These are phyloP conservation scores for Cantharellus anzutake DNA, from an alignment of 768 basidiomycete genomes.

Conservation along the genomic window DNA sequence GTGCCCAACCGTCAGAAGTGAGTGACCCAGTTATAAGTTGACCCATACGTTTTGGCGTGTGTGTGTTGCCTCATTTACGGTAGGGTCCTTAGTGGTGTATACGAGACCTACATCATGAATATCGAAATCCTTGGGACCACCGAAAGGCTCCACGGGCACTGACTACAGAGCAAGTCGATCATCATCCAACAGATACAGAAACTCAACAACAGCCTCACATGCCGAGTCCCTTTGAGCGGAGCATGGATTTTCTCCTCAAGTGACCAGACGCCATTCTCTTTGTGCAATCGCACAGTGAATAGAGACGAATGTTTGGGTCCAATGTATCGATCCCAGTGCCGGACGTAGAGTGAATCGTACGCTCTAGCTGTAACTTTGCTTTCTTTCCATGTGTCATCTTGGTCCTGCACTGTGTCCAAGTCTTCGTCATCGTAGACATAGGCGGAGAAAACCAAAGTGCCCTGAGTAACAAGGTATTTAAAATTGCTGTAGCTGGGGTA, in stretches of 20 bases:
- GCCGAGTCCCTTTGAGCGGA: slow-evolving; percentile 43
- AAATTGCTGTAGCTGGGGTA: slow-evolving; percentile 38
- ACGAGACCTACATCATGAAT: slow-evolving; percentile 29
- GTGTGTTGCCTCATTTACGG: slow-evolving; percentile 59
- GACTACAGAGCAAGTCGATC: slow-evolving; percentile 2
- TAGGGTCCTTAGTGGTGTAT: slow-evolving; percentile 73
- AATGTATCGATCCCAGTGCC: slow-evolving; percentile 68
- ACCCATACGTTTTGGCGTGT: slow-evolving; percentile 63
- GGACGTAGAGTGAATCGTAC: slow-evolving; percentile 45
- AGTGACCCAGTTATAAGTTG: background rate
- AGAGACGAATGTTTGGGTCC: slow-evolving; percentile 52
- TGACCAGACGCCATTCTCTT: slow-evolving; percentile 31
- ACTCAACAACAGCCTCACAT: slow-evolving; percentile 28
- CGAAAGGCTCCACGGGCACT: slow-evolving; percentile 8
- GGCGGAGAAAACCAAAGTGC: slow-evolving; percentile 64
- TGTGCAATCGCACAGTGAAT: slow-evolving; percentile 43
- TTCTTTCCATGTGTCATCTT: slow-evolving; percentile 53
- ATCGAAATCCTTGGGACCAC: slow-evolving; percentile 8
- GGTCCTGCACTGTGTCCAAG: slow-evolving; percentile 41
- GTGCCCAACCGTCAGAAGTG: background rate
- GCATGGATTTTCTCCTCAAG: slow-evolving; percentile 36
- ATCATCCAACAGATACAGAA: slow-evolving; percentile 2
- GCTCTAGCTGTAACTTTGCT: slow-evolving; percentile 55
- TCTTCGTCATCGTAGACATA: slow-evolving; percentile 26
- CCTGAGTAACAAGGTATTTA: slow-evolving; percentile 28